Base-by-base conservation (phyloP, 139 green algal species). In the Coelastrella sp. region DNA sequence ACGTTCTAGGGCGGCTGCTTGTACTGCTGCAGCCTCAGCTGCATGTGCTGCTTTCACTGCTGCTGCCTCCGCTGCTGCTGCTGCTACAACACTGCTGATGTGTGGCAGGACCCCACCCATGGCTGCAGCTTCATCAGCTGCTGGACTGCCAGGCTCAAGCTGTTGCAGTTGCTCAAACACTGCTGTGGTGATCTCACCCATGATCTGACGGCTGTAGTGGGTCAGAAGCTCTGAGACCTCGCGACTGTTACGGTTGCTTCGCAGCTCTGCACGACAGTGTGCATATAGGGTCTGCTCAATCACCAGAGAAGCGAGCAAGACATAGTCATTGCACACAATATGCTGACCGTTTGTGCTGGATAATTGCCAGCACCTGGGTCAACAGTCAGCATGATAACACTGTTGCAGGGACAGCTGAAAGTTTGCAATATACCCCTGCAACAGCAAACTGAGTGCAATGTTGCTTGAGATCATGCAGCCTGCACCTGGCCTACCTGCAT, bases 161-260 rank as follows among this genome's bases (percentile, higher is more conserved):
- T 73, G 64, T 43, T 45, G 40, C 50, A 96, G 50, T 1, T 88
- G 79, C 17, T 78, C 85, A 63, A 96, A 96, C 21, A 96, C 87
- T 0, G 83, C 51, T 19, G 72, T 63, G 21, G 94, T 92, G 73
- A 96, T 88, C 53, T 94, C 91, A 0, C 78, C 71, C 89, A 96
- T 91, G 3, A 92, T 87, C 71, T 90, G 73, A 0, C 91, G 85
- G 5, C 89, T 92, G 17, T 91, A 91, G 59, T 95, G 91, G 7
- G 91, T 91, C 57, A 96, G 88, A 84, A 96, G 64, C 86, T 95
- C 92, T 83, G 86, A 63, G 15, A 88, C 73, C 71, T 83, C 45
- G 13, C 75, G 19, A 53, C 53, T 82, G 75, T 82, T 82, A 53
- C 75, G 75, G 53, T 38, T 82, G 69, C 53, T 72, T 35, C 69